Base-by-base conservation (phyloP, 2,329 filamentous ascomycete genomes). In the Colletotrichum caudatum region DNA sequence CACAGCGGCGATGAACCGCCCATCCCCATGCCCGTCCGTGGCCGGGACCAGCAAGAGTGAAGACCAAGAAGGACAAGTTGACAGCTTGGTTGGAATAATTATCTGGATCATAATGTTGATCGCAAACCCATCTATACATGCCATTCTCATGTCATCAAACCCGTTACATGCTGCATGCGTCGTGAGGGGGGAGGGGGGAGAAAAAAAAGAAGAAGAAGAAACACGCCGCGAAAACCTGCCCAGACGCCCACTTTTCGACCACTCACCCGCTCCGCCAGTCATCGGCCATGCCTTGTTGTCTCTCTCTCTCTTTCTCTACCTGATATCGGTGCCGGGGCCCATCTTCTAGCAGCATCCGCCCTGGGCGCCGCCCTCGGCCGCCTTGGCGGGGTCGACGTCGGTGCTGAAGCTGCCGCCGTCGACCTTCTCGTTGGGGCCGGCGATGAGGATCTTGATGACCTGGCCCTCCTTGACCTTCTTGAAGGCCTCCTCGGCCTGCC, bases 401-500 rank as follows among this genome's bases (percentile, higher is more conserved):
- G 72, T 74, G 62, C 70, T 64, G 58, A 74, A 61, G 41, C 50
- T 57, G 37, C n/a, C 62, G 37, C n/a, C 62, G 69, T 78, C 75
- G 16, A 80, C 67, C 79, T 87, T 90, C 88, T 89, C 86, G 74
- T 92, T 91, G 9, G 90, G 90, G 0, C 90, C 90, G 4, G 86
- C 88, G 77, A 92, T 92, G 75, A 93, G 76, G 29, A 91, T 86
- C 85, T 93, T 93, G 78, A 92, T 92, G 26, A 89, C 90, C 84
- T 96, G 91, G 2, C 94, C 95, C 76, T 89, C 88, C 86, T 94
- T 94, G 51, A 97, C 94, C 82, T 94, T 92, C 78, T 91, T 87
- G 79, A 98, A 98, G 0, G 95, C 95, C 78, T 92, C 86, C 83
- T 97, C 94, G 0, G 95, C 95, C 73, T 96, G 87, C 75, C 89